These are phyloP conservation scores for Leishmania turanica DNA, from an alignment of 208 protist species.

Conservation along the genomic window DNA sequence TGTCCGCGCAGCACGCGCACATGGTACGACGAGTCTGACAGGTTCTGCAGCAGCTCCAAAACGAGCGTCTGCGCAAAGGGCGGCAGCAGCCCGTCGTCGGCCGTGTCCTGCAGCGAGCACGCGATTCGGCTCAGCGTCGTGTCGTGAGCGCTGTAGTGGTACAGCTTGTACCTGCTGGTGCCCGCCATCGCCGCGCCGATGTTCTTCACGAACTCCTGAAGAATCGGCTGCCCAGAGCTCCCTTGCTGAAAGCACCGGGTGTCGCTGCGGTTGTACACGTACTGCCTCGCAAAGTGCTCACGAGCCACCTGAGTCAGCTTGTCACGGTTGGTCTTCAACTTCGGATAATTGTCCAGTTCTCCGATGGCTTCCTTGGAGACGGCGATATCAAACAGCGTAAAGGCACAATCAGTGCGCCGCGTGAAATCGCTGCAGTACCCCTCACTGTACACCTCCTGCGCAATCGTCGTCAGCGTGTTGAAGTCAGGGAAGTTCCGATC, in stretches of 20 bases:
- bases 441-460: conserved; percentile 21
- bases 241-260: conserved; percentile 18
- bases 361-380: conserved; percentile 10
- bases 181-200: conserved; percentile 22
- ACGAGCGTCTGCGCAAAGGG: conserved; percentile 57
- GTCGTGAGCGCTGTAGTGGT: conserved; percentile 63
- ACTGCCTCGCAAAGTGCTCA: conserved; percentile 9
- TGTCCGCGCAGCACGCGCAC: conserved; percentile 58
- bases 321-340: conserved; percentile 11
- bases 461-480: conserved; percentile 17
- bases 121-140: conserved; percentile 37
- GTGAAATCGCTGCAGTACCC: conserved; percentile 21
- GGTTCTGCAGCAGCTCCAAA: conserved; percentile 54
- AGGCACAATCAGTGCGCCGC: conserved; percentile 16
- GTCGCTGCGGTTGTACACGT: conserved; percentile 27
- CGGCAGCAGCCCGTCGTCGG: conserved; percentile 33
- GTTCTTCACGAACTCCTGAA: conserved; percentile 44
- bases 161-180: conserved; percentile 41
- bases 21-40: conserved; percentile 28
- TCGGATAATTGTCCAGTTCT: conserved; percentile 16
- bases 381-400: conserved; percentile 25
- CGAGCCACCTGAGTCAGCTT: conserved; percentile 4
- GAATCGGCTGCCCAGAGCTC: conserved; percentile 19
- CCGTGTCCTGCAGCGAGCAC: conserved; percentile 44
- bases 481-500: conserved; percentile 23